Percentiles rank a stretch among this genome's conserved stretches.
Evolutionary conservation across 2,329 filamentous ascomycete species (phyloP).

Genomic region (Epichloe gansuensis): DNA sequence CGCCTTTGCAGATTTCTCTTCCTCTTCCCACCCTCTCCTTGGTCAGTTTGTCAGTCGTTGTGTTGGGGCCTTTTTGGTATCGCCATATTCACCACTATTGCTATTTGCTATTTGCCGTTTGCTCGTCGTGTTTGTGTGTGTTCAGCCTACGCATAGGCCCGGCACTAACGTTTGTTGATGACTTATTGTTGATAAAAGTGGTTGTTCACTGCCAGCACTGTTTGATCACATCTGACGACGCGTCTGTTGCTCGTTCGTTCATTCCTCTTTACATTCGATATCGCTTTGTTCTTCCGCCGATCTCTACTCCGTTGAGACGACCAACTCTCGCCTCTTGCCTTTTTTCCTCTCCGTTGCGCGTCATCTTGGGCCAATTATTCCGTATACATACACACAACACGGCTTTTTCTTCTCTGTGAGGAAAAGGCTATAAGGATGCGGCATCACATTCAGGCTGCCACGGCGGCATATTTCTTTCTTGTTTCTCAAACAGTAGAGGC

Average conservation of each 20-base stretch:
- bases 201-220: neutral
- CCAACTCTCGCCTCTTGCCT: neutral
- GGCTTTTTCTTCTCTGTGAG: neutral
- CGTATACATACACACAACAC: neutral
- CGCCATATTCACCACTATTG: neutral
- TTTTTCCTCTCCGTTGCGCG: neutral
- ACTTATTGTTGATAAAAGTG: neutral
- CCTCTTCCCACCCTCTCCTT: neutral
- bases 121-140: neutral
- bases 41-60: neutral
- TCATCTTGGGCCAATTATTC: neutral
- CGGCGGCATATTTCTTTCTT: constrained; percentile 17
- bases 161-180: neutral
- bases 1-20: neutral
- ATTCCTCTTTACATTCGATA: neutral
- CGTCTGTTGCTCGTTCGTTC: neutral
- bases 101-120: neutral
- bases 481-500: constrained; percentile 19
- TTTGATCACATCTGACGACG: neutral
- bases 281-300: neutral
- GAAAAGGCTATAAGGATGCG: constrained; percentile 1
- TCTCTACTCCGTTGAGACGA: neutral
- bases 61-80: neutral
- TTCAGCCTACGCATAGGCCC: neutral
- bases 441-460: constrained; percentile 7